phyloP scores from a whole-genome alignment of 768 basidiomycete species.

The Lentinula raphanica region DNA sequence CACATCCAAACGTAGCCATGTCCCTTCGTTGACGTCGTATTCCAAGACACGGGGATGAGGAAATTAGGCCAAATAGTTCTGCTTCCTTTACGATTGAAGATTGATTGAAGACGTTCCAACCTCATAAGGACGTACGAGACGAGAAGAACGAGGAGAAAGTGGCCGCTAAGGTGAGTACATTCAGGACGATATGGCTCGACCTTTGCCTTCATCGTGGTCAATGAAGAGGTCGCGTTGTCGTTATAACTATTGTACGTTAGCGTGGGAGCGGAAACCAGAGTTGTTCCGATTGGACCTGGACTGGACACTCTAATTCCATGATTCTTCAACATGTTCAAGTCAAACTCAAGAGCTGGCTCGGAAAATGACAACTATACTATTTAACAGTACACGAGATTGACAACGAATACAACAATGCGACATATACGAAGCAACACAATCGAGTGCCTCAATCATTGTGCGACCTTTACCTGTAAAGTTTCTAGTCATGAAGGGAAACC shows the following conservation, averaged over 20 bases:
- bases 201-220: constrained; percentile 3
- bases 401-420: background rate
- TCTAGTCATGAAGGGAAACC: background rate
- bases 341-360: background rate
- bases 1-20: constrained; percentile 72
- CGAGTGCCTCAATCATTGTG: too few species aligned
- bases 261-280: background rate
- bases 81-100: background rate
- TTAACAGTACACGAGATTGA: background rate
- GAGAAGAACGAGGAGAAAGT: background rate
- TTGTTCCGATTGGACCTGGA: too few species aligned
- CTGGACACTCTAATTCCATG: too few species aligned
- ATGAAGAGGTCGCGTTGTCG: too few species aligned
- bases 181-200: background rate
- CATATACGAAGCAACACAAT: background rate
- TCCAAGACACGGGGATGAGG: constrained; percentile 55
- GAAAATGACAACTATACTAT: background rate
- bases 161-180: background rate
- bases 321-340: too few species aligned
- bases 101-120: background rate
- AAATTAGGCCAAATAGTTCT: constrained; percentile 15
- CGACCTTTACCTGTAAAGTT: background rate
- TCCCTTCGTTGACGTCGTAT: constrained; percentile 69
- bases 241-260: background rate
- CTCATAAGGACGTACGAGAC: background rate